phyloP scores from a whole-genome alignment of 495 filamentous ascomycete genomes.

The Usnea hakonensis region DNA sequence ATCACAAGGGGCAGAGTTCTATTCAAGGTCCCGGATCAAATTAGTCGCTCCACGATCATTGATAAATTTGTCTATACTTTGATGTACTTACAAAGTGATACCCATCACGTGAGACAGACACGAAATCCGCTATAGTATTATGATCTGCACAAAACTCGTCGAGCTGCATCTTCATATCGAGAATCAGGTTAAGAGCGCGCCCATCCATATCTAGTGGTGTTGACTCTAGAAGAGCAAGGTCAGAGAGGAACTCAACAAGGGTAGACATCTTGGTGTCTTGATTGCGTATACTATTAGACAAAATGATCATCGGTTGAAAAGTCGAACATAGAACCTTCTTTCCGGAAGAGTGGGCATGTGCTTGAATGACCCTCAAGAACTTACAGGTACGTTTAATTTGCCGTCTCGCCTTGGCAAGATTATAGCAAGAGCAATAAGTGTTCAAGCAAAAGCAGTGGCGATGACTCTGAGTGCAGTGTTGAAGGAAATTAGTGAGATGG shows the following conservation, averaged over 20 bases:
- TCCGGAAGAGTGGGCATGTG: not conserved
- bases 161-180: not conserved
- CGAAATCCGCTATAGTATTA: not conserved
- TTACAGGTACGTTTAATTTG: not conserved
- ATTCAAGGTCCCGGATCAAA: not conserved
- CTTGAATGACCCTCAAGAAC: not conserved
- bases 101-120: not conserved
- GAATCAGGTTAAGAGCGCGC: not conserved
- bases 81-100: not conserved
- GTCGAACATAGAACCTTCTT: not conserved
- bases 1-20: not conserved
- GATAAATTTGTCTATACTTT: not conserved
- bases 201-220: not conserved
- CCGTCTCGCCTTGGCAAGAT: not conserved
- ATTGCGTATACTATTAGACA: not conserved
- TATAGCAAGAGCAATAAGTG: not conserved
- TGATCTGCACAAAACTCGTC: not conserved
- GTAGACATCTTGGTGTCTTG: not conserved
- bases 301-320: not conserved
- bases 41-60: not conserved
- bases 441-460: not conserved
- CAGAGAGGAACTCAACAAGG: not conserved
- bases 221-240: conserved; percentile 1
- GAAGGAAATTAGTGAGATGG: not conserved
- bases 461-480: not conserved